Percentiles rank a stretch among this genome's conserved stretches.
These are phyloP conservation scores for Dovyalis caffra DNA, from an alignment of 345 rosid genomes.

Conservation along the genomic window DNA sequence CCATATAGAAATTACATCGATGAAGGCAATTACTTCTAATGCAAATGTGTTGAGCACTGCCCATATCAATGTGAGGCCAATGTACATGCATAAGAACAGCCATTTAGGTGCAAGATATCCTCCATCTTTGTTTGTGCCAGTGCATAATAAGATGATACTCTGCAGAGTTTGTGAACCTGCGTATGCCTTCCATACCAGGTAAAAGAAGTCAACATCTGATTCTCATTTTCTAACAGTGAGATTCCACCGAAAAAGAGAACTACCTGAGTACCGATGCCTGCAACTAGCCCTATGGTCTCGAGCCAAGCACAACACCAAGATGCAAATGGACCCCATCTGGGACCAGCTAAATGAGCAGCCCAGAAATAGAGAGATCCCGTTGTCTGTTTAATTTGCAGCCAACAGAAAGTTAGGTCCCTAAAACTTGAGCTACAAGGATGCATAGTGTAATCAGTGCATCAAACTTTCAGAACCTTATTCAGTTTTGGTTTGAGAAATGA, in stretches of 20 bases:
- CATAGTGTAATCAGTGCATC: neutral
- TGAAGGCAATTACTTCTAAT: constrained; percentile 55
- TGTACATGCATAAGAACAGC: constrained; percentile 58
- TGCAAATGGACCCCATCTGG: constrained; percentile 65
- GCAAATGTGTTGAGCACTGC: constrained; percentile 63
- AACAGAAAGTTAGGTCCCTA: constrained; percentile 1
- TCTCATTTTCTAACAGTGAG: neutral
- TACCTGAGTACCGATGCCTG: constrained; percentile 67
- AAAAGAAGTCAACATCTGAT: constrained; percentile 1
- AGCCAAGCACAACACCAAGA: constrained; percentile 81
- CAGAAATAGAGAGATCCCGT: constrained; percentile 73
- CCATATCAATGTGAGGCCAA: constrained; percentile 53
- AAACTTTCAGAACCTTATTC: neutral
- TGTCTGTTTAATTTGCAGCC: constrained; percentile 37
- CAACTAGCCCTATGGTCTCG: constrained; percentile 56
- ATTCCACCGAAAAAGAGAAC: neutral
- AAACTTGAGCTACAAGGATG: neutral
- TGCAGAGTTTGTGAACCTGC: constrained; percentile 65
- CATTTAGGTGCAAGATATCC: constrained; percentile 60
- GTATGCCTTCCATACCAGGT: constrained; percentile 41
- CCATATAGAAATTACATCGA: constrained; percentile 62
- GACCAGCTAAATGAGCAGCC: constrained; percentile 69
- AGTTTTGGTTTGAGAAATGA: neutral
- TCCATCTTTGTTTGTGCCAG: constrained; percentile 58
- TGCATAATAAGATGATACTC: constrained; percentile 53